Conservation (phyloP, 805 yeast genomes). For the Ogataea ganodermae region DNA sequence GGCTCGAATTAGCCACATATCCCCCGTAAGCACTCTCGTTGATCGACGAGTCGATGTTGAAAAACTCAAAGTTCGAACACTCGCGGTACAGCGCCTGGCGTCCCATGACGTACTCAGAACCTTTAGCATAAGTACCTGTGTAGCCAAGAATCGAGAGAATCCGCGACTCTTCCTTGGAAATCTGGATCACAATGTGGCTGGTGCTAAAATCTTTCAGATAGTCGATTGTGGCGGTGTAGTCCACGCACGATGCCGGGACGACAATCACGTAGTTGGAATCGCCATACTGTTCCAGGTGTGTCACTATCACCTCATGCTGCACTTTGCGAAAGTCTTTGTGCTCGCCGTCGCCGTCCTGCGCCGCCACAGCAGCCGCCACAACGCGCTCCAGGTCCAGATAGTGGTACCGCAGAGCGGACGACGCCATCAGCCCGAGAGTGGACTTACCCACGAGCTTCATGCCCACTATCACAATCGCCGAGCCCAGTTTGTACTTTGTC, state of each 20-base stretch:
- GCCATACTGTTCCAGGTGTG: conserved; percentile 3
- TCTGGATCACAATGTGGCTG: conserved; percentile 9
- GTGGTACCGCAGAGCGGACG: conserved; percentile 6
- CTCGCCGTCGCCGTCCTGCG: neutral
- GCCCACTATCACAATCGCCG: conserved; percentile 7
- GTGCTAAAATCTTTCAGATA: conserved; percentile 5
- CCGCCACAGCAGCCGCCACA: conserved; percentile 1
- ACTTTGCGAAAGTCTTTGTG: neutral
- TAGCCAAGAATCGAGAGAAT: conserved; percentile 5
- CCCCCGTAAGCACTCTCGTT: conserved; percentile 8
- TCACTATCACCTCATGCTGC: conserved; percentile 7
- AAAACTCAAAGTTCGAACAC: conserved; percentile 9
- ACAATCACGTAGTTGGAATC: conserved; percentile 6
- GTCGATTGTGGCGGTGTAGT: conserved; percentile 4
- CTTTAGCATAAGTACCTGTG: conserved; percentile 6
- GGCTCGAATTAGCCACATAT: conserved; percentile 8
- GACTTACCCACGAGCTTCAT: conserved; percentile 9
- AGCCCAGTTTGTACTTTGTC: neutral
- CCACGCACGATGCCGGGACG: conserved; percentile 4
- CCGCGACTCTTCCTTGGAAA: conserved; percentile 5
- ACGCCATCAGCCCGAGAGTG: conserved; percentile 9
- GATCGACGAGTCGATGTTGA: conserved; percentile 9
- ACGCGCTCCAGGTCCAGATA: conserved; percentile 3
- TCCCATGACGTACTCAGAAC: conserved; percentile 1
- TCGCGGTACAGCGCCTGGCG: conserved; percentile 6